Percentiles rank a stretch among this genome's conserved stretches.
Conservation (phyloP, 1,284 basidiomycete species). For the Wolfiporia cocos region DNA sequence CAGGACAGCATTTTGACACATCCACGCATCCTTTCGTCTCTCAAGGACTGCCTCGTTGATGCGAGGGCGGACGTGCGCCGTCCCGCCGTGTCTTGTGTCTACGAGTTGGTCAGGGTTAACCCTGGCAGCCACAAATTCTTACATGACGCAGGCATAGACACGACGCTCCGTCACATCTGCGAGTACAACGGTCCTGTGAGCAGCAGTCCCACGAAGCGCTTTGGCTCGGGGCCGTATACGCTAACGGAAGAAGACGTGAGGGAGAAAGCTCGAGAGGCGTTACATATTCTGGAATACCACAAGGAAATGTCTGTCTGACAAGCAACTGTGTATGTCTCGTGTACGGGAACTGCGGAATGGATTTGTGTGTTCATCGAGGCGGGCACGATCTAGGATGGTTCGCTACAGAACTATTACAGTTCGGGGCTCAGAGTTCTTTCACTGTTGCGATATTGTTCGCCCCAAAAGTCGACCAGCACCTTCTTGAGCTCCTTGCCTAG, state of each 20-base stretch:
- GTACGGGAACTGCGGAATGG: background rate
- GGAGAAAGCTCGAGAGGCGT: slow-evolving; percentile 43
- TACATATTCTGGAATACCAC: slow-evolving; percentile 26
- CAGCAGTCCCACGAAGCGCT: slow-evolving; percentile 25
- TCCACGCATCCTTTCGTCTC: slow-evolving; percentile 41
- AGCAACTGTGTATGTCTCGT: background rate
- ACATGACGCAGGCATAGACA: slow-evolving; percentile 37
- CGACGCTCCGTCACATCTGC: slow-evolving; percentile 41
- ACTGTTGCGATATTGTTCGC: slow-evolving; percentile 8
- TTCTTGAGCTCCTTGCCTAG: slow-evolving; percentile 54
- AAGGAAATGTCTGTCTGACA: slow-evolving; percentile 15
- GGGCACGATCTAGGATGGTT: no score
- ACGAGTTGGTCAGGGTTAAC: slow-evolving; percentile 40
- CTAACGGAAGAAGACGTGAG: slow-evolving; percentile 47
- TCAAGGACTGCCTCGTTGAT: slow-evolving; percentile 53
- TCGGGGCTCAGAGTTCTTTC: slow-evolving; percentile 36
- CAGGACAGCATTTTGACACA: slow-evolving; percentile 45
- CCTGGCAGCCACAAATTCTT: slow-evolving; percentile 31
- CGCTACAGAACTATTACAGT: slow-evolving; percentile 21
- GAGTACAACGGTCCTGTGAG: slow-evolving; percentile 38
- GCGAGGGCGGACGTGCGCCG: slow-evolving; percentile 49
- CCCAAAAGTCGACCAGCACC: slow-evolving; percentile 40
- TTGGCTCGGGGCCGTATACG: slow-evolving; percentile 22
- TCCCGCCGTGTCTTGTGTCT: slow-evolving; percentile 52
- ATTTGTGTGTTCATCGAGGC: no score